Percentiles rank a stretch among this genome's conserved stretches.
Evolutionary conservation across 2,329 filamentous ascomycete species (phyloP).

Genomic region (Fusarium clavum): DNA sequence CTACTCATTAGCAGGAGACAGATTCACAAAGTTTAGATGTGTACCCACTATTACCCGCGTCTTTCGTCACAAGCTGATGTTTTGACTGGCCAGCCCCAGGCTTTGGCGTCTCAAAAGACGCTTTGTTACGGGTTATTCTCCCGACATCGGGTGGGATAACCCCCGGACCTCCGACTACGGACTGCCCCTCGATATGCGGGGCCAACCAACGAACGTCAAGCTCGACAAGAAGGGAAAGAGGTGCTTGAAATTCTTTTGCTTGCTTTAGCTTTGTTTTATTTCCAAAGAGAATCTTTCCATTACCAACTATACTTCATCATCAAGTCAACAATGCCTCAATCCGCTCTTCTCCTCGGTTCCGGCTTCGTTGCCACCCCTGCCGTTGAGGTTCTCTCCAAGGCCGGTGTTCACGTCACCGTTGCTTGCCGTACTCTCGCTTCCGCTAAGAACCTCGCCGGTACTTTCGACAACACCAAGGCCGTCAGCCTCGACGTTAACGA

Average conservation of each 20-base stretch:
- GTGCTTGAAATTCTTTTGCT: slow-evolving; percentile 20
- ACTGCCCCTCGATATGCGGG: slow-evolving; percentile 25
- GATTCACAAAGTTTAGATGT: background rate
- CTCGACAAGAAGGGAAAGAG: slow-evolving; percentile 4
- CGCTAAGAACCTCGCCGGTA: slow-evolving; percentile 79
- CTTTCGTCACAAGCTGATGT: slow-evolving; percentile 12
- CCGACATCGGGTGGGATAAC: slow-evolving; percentile 23
- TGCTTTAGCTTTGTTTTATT: background rate
- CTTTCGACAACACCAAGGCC: slow-evolving; percentile 77
- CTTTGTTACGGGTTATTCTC: slow-evolving; percentile 22
- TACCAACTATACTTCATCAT: slow-evolving; percentile 5
- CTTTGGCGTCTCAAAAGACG: background rate
- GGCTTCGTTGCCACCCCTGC: slow-evolving; percentile 73
- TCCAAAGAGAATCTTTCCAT: slow-evolving; percentile 19
- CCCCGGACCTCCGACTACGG: slow-evolving; percentile 12
- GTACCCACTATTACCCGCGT: slow-evolving; percentile 23
- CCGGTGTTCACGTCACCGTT: slow-evolving; percentile 73
- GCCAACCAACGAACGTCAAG: slow-evolving; percentile 13
- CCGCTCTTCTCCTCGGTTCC: slow-evolving; percentile 52
- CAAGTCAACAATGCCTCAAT: slow-evolving; percentile 47
- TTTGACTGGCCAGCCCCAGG: slow-evolving; percentile 21
- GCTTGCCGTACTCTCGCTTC: slow-evolving; percentile 84
- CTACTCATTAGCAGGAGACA: background rate
- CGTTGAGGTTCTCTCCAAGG: slow-evolving; percentile 70
- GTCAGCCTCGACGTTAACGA: slow-evolving; percentile 89